Conservation (phyloP, 495 filamentous ascomycete species). For the Neurospora terricola region DNA sequence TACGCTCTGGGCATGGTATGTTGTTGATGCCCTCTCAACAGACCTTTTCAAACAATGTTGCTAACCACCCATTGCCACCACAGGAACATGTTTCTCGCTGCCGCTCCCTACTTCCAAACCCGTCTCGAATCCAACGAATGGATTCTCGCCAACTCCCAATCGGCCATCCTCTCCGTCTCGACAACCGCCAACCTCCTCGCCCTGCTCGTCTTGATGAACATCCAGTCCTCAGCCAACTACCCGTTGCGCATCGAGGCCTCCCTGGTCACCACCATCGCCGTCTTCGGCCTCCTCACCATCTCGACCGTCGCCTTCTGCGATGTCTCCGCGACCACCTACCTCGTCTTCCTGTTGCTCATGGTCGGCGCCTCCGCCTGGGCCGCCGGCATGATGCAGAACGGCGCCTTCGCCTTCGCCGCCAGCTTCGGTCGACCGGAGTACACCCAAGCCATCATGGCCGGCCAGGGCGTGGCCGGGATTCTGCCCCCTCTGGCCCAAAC, state of each 20-base stretch:
- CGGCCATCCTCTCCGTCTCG: slow-evolving; percentile 77
- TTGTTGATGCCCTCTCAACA: slow-evolving; percentile 2
- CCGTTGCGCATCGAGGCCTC: slow-evolving; percentile 69
- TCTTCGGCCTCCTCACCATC: slow-evolving; percentile 67
- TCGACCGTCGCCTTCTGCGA: slow-evolving; percentile 60
- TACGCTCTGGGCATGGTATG: slow-evolving; percentile 96
- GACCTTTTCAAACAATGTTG: not conserved
- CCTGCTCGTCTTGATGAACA: slow-evolving; percentile 62
- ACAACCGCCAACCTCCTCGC: slow-evolving; percentile 69
- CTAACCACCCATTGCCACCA: not conserved
- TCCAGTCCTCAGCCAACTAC: slow-evolving; percentile 74
- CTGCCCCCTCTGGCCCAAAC: slow-evolving; percentile 83
- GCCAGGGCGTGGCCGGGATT: slow-evolving; percentile 87
- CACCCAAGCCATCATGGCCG: slow-evolving; percentile 92
- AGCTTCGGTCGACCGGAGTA: slow-evolving; percentile 77
- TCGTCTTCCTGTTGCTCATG: slow-evolving; percentile 72
- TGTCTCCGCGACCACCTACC: slow-evolving; percentile 54
- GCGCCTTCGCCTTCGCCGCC: slow-evolving; percentile 83
- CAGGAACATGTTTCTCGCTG: slow-evolving; percentile 98
- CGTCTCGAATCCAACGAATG: slow-evolving; percentile 65
- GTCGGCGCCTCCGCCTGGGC: slow-evolving; percentile 70
- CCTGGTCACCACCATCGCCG: slow-evolving; percentile 58
- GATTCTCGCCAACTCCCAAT: slow-evolving; percentile 73
- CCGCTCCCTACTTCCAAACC: slow-evolving; percentile 81
- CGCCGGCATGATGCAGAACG: slow-evolving; percentile 84